These are phyloP conservation scores for Bauhinia variegata DNA, from an alignment of 306 rosid species.

Conservation along the genomic window DNA sequence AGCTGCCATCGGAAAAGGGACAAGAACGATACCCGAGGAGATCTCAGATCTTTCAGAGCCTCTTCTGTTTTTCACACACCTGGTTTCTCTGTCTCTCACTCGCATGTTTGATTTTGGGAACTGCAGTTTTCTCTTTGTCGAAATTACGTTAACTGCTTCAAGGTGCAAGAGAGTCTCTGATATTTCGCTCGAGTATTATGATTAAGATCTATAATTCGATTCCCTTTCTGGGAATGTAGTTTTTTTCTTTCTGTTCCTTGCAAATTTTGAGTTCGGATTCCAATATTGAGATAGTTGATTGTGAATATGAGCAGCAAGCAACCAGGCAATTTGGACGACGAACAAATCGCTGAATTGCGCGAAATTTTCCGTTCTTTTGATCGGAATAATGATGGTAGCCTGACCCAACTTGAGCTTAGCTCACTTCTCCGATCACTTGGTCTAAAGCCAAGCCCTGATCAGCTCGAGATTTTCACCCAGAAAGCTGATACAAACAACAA, in stretches of 20 bases:
- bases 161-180: background rate
- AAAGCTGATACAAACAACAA: slow-evolving; percentile 82
- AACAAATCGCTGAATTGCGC: slow-evolving; percentile 74
- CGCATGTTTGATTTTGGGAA: too few relatives aligned
- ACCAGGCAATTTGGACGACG: slow-evolving; percentile 71
- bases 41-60: slow-evolving; percentile 25
- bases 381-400: slow-evolving; percentile 85
- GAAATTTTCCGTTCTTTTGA: slow-evolving; percentile 88
- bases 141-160: background rate
- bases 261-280: background rate
- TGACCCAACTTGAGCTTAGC: slow-evolving; percentile 82
- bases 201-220: background rate
- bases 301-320: slow-evolving; percentile 63
- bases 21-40: slow-evolving; percentile 15
- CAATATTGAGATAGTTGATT: background rate
- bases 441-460: slow-evolving; percentile 80
- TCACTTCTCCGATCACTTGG: slow-evolving; percentile 84
- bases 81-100: background rate
- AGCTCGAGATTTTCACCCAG: slow-evolving; percentile 66
- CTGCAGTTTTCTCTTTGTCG: too few relatives aligned
- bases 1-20: slow-evolving; percentile 35
- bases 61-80: background rate
- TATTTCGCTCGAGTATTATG: background rate
- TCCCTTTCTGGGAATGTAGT: background rate
- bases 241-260: background rate